Evolutionary conservation across 345 rosid species (phyloP), one percentile per base, ranked within the genome.

Genomic region (Kandelia obovata): DNA sequence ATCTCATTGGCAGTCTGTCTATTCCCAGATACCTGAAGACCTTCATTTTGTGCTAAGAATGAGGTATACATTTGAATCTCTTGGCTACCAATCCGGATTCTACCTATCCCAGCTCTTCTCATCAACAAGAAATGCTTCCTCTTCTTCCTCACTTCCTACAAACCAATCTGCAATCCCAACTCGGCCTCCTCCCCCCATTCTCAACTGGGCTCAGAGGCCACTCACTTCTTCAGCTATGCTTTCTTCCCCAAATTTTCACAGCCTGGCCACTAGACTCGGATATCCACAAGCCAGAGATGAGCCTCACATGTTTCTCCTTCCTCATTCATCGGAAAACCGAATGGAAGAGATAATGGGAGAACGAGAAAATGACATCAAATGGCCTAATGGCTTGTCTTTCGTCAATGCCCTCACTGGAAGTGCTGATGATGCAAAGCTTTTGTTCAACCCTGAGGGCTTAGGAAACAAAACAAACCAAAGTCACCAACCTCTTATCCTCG

Each of bases 31-130:
- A 62, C 85, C 86, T 23, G 99, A 95, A 83, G 99, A 95, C 71
- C 96, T 95, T 61, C 97, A 88, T 86, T 90, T 95, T 81, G 98
- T 95, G 85, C 76, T 95, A 61, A 81, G 97, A 75, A 92, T 92
- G 99, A 90, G 99, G 81, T 97, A 86, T 61, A 83, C 92, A 53
- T 92, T 92, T 71, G 99, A 95, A 78, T 90, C 99, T 20, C 83
- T 95, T 1, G 99, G 98, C 34, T 92, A 92, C 77, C 91, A 91
- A 71, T 92, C 98, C 39, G 96, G 96, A 66, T 89, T 88, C 74
- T 92, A 95, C 75, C 96, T 95, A 6, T 95, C 99, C 1, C 97
- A 92, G 82, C 89, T 90, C 66, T 95, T 92, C 68, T 80, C 96
- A n/a, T 84, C 97, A 0, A 87, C 79, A 66, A 73, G 89, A 71